Evolutionary conservation across 768 basidiomycete genomes (phyloP).

Genomic region (Tricholoma flavovirens): DNA sequence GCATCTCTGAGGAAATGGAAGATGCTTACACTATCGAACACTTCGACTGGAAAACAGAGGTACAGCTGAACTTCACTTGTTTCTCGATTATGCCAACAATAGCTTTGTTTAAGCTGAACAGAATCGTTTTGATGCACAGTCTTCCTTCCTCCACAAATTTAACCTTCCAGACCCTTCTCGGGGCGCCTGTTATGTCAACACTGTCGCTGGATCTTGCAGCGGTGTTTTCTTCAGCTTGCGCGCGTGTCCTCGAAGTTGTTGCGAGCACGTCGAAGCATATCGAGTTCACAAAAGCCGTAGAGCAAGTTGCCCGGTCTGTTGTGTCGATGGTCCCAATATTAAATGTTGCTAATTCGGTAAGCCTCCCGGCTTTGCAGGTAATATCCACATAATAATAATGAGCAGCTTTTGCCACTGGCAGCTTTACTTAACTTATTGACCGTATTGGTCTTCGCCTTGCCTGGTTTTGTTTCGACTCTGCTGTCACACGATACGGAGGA

Average conservation of each 20-base stretch:
- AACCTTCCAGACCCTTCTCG: conserved; percentile 52
- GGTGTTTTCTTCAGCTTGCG: conserved; percentile 37
- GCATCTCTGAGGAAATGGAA: conserved; percentile 13
- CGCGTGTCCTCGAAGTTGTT: conserved; percentile 40
- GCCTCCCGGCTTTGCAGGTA: conserved; percentile 13
- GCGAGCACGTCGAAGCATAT: conserved; percentile 29
- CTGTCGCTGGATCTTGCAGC: conserved; percentile 18
- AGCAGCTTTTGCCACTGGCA: conserved; percentile 40
- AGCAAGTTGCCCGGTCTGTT: conserved; percentile 30
- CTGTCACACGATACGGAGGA: conserved; percentile 26
- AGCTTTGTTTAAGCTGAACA: conserved; percentile 42
- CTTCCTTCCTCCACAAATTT: conserved; percentile 29
- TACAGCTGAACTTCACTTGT: conserved; percentile 22
- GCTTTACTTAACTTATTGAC: conserved; percentile 51
- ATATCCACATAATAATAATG: conserved; percentile 11
- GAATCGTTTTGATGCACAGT: conserved; percentile 56
- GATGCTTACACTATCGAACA: conserved; percentile 29
- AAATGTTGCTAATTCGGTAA: conserved; percentile 33
- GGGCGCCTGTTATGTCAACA: conserved; percentile 22
- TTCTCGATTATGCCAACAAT: not conserved
- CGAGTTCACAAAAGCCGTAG: conserved; percentile 28
- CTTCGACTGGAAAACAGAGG: conserved; percentile 53
- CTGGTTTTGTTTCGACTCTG: conserved; percentile 37
- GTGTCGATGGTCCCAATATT: conserved; percentile 36
- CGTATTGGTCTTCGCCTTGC: conserved; percentile 40